Evolutionary conservation across 176 grass and related monocot genomes (phyloP).

Genomic region (Triticum monococcum): DNA sequence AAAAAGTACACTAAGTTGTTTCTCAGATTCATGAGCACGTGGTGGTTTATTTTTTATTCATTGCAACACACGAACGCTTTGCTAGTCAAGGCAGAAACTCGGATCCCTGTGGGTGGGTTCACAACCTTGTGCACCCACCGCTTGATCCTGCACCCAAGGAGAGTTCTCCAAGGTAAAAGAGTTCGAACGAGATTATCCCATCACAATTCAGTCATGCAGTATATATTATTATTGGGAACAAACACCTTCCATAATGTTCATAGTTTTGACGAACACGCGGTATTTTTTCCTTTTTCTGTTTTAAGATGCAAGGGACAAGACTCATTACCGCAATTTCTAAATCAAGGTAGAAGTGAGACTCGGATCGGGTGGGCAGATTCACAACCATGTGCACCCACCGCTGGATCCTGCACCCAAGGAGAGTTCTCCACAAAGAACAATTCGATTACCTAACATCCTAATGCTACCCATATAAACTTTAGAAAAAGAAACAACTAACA

Average conservation of each 20-base stretch:
- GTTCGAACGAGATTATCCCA: background rate
- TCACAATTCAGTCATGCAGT: background rate
- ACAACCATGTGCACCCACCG: slow-evolving; percentile 4
- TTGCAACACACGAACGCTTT: background rate
- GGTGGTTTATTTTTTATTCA: background rate
- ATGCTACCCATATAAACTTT: background rate
- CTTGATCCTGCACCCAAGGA: no score
- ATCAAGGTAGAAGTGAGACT: slow-evolving; percentile 3
- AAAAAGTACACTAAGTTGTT: background rate
- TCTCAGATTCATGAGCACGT: background rate
- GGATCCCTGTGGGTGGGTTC: no score
- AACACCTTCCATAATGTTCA: slow-evolving; percentile 1
- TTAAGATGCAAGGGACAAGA: slow-evolving; percentile 1
- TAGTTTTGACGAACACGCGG: background rate
- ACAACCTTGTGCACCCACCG: no score
- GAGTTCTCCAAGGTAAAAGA: background rate
- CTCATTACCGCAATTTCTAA: background rate
- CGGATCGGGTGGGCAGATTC: background rate
- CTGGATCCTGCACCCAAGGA: background rate
- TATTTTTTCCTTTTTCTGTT: background rate
- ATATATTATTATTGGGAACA: slow-evolving; percentile 10
- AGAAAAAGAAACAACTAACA: slow-evolving; percentile 7
- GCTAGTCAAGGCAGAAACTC: no score
- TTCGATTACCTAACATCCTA: background rate
- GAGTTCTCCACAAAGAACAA: background rate